Percentiles rank a stretch among this genome's conserved stretches.
These are phyloP conservation scores for Niveomyces coronatus DNA, from an alignment of 2,329 filamentous ascomycete genomes.

Conservation along the genomic window DNA sequence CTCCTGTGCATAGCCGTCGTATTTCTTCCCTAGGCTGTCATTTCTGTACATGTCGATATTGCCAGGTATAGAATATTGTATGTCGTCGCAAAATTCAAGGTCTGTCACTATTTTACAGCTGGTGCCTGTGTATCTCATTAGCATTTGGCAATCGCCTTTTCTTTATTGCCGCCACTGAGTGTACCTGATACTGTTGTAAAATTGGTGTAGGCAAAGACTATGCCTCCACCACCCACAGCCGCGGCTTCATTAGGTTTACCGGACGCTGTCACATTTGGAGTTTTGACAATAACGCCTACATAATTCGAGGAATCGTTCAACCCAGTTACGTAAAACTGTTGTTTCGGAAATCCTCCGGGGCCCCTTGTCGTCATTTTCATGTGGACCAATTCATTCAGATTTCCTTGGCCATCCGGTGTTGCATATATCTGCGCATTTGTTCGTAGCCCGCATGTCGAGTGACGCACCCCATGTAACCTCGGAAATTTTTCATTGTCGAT, in stretches of 20 bases:
- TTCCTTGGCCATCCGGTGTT: constrained; percentile 37
- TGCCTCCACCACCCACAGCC: constrained; percentile 60
- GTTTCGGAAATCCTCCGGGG: constrained; percentile 58
- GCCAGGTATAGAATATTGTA: constrained; percentile 83
- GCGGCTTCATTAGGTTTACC: constrained; percentile 20
- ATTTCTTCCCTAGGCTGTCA: constrained; percentile 55
- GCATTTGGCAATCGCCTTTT: background rate
- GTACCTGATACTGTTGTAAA: constrained; percentile 72
- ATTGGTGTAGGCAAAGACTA: constrained; percentile 59
- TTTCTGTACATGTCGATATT: constrained; percentile 56
- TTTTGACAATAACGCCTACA: constrained; percentile 60
- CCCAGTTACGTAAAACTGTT: constrained; percentile 76
- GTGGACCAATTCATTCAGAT: constrained; percentile 34
- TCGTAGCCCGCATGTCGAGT: constrained; percentile 74
- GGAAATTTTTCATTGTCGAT: constrained; percentile 51
- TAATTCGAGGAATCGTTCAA: constrained; percentile 66
- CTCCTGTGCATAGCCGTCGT: constrained; percentile 62
- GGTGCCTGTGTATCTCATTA: constrained; percentile 38
- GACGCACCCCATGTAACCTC: constrained; percentile 57
- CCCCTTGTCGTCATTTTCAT: constrained; percentile 62
- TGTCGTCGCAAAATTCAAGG: constrained; percentile 78
- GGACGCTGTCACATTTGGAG: constrained; percentile 37
- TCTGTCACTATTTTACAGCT: constrained; percentile 83
- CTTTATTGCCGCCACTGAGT: constrained; percentile 15
- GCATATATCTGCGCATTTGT: constrained; percentile 53